These are phyloP conservation scores for Polytrichum commune DNA, from an alignment of 225 moss, liverwort and hornwort species.

Conservation along the genomic window DNA sequence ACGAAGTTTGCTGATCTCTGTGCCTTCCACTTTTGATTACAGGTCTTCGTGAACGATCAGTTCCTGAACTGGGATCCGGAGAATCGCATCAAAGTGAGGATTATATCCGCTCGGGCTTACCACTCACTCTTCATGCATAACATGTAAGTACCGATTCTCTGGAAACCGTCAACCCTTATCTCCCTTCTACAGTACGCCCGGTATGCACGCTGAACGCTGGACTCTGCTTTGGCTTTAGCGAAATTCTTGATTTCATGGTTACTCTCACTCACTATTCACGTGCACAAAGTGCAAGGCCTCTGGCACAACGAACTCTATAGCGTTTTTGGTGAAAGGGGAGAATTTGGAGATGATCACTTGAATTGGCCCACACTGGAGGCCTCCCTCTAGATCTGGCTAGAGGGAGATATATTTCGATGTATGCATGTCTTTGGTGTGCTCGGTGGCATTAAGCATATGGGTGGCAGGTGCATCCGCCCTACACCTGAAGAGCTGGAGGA, in stretches of 20 bases:
- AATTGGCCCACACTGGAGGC: no score
- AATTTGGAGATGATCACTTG: conserved; percentile 18
- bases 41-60: conserved; percentile 99
- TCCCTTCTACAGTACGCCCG: conserved; percentile 23
- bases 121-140: conserved; percentile 98
- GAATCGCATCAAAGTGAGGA: conserved; percentile 92
- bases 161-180: neutral
- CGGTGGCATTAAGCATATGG: conserved; percentile 92
- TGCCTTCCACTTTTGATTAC: neutral
- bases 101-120: conserved; percentile 96
- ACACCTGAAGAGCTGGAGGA: conserved; percentile 99
- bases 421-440: conserved; percentile 58
- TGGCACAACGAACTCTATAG: conserved; percentile 15
- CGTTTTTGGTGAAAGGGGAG: conserved; percentile 7
- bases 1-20: no score
- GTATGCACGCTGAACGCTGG: conserved; percentile 44
- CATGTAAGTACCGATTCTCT: conserved; percentile 67
- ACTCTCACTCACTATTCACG: conserved; percentile 11
- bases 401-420: conserved; percentile 36
- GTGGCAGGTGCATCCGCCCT: conserved; percentile 99
- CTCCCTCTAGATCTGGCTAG: conserved; percentile 11
- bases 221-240: conserved; percentile 16
- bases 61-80: conserved; percentile 95
- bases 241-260: neutral
- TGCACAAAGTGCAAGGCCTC: conserved; percentile 9